Evolutionary conservation across 1,284 basidiomycete species (phyloP).

Genomic region (Cutaneotrichosporon dermatis): DNA sequence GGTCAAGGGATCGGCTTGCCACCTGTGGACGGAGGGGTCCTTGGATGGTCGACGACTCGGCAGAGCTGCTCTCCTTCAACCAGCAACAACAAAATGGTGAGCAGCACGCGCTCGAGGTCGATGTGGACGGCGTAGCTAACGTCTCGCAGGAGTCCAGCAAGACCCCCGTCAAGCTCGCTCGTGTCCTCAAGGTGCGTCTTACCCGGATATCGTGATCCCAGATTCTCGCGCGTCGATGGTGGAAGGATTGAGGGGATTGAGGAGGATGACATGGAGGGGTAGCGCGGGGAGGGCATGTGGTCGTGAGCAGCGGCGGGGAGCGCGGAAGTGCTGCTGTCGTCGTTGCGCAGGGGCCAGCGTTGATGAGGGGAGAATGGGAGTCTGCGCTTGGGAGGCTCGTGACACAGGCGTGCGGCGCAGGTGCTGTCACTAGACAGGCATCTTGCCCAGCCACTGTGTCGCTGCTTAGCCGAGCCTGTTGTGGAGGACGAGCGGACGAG

Average conservation of each 20-base stretch:
- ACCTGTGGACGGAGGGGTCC: not conserved
- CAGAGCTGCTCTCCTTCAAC: slow-evolving; percentile 12
- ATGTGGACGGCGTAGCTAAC: slow-evolving; percentile 4
- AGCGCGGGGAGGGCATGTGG: not conserved
- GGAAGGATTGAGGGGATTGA: not conserved
- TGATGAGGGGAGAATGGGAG: too few species aligned
- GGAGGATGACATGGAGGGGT: not conserved
- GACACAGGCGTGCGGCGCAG: too few species aligned
- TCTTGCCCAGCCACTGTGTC: too few species aligned
- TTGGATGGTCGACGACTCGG: slow-evolving; percentile 2
- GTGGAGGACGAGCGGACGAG: too few species aligned
- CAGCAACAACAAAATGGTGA: slow-evolving; percentile 38
- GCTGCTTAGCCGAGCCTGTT: too few species aligned
- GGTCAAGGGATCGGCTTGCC: too few species aligned
- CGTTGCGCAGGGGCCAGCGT: too few species aligned
- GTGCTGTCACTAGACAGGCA: too few species aligned
- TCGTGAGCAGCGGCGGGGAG: too few species aligned
- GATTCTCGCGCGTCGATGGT: not conserved
- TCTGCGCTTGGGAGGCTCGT: too few species aligned
- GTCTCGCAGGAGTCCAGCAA: slow-evolving; percentile 56
- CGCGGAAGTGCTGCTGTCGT: too few species aligned
- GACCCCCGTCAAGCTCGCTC: slow-evolving; percentile 89
- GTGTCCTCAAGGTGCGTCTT: slow-evolving; percentile 63
- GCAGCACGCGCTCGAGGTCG: slow-evolving; percentile 7
- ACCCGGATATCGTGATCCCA: not conserved